phyloP scores from a whole-genome alignment of 2,329 filamentous ascomycete species.

The Aspergillus calidoustus region DNA sequence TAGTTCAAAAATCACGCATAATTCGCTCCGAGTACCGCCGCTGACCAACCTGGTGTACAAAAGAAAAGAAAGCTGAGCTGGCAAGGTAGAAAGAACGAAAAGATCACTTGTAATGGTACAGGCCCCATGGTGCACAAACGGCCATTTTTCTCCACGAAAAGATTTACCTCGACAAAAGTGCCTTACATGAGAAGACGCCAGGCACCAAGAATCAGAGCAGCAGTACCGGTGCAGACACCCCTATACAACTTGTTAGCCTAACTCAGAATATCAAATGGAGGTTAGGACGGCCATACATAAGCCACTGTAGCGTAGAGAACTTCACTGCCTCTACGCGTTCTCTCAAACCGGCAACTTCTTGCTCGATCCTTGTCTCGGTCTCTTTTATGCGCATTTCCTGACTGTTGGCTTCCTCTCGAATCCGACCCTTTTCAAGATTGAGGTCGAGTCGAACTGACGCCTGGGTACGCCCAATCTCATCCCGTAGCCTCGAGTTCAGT shows the following conservation, averaged over 20 bases:
- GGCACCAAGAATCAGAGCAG: conserved; percentile 68
- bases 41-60: neutral
- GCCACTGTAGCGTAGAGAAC: conserved; percentile 96
- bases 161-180: neutral
- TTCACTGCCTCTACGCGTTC: conserved; percentile 97
- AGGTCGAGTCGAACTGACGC: conserved; percentile 89
- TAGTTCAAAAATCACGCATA: neutral
- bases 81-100: neutral
- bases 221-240: conserved; percentile 69
- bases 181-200: conserved; percentile 67
- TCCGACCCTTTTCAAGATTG: conserved; percentile 95
- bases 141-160: neutral
- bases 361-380: conserved; percentile 97
- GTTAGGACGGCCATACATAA: conserved; percentile 72
- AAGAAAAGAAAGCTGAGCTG: neutral
- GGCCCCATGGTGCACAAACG: neutral
- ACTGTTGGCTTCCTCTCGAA: conserved; percentile 91
- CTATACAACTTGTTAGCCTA: conserved; percentile 43
- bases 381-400: conserved; percentile 99
- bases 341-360: conserved; percentile 86
- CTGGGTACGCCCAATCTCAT: conserved; percentile 94
- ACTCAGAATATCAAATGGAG: neutral
- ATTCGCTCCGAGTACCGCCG: neutral
- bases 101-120: neutral
- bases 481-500: conserved; percentile 82